These are phyloP conservation scores for Geotrichum cucujoidarum DNA, from an alignment of 1,139 yeast species.

Conservation along the genomic window DNA sequence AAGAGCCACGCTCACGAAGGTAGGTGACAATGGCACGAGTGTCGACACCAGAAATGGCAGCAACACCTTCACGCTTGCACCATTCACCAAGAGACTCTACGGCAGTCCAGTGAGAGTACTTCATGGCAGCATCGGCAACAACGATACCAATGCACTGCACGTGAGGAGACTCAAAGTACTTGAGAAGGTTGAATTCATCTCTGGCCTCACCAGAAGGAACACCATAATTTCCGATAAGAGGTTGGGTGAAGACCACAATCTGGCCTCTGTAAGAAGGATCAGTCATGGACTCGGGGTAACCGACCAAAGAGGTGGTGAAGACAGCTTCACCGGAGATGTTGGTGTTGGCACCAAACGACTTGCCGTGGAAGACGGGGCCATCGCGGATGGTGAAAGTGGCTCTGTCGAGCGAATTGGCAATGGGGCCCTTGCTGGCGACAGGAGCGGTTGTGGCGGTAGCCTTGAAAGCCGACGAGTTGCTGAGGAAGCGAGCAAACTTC, in stretches of 20 bases:
- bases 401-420: constrained; percentile 48
- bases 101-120: constrained; percentile 98
- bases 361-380: constrained; percentile 91
- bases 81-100: constrained; percentile 91
- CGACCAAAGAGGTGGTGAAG: constrained; percentile 93
- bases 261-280: constrained; percentile 97
- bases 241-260: constrained; percentile 93
- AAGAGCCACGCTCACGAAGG: constrained; percentile 92
- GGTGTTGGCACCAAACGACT: constrained; percentile 90
- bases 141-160: constrained; percentile 94
- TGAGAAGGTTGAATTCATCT: constrained; percentile 79
- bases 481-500: neutral
- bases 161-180: constrained; percentile 85
- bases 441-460: constrained; percentile 1
- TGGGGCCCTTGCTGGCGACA: constrained; percentile 25
- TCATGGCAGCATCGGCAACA: constrained; percentile 90
- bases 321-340: constrained; percentile 96
- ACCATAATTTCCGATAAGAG: constrained; percentile 95
- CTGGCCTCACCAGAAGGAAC: constrained; percentile 80
- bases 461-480: neutral
- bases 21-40: constrained; percentile 90
- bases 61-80: constrained; percentile 95
- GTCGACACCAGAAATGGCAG: constrained; percentile 95
- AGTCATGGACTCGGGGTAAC: constrained; percentile 97
- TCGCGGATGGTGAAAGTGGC: constrained; percentile 88